These are phyloP conservation scores for Kodamaea fungicola DNA, from an alignment of 1,139 yeast genomes.

Conservation along the genomic window DNA sequence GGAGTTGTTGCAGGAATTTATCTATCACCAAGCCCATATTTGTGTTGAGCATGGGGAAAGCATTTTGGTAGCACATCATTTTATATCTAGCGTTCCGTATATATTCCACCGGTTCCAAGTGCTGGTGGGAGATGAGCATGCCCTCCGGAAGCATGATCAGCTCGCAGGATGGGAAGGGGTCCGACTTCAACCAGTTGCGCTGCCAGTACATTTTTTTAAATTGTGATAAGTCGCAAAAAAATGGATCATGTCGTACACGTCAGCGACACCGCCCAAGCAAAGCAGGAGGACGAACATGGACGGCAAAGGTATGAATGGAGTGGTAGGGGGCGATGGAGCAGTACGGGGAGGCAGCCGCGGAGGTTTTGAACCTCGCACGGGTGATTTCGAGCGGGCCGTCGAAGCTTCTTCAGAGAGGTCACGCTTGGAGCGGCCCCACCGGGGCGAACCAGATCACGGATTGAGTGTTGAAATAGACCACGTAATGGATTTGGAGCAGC, in stretches of 20 bases:
- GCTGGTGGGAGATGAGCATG: slow-evolving; percentile 29
- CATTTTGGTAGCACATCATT: slow-evolving; percentile 35
- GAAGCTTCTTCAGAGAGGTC: too few relatives aligned
- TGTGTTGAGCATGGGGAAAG: slow-evolving; percentile 43
- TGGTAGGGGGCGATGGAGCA: too few relatives aligned
- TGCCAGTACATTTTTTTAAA: slow-evolving; percentile 36
- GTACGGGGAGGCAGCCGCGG: too few relatives aligned
- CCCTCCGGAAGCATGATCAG: slow-evolving; percentile 32
- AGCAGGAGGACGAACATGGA: too few relatives aligned
- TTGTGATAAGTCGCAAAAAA: too few relatives aligned
- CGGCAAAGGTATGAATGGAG: too few relatives aligned
- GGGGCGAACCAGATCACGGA: neutral
- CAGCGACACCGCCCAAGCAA: too few relatives aligned
- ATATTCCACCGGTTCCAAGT: slow-evolving; percentile 18
- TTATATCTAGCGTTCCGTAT: slow-evolving; percentile 25
- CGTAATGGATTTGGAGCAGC: neutral
- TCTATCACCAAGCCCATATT: slow-evolving; percentile 33
- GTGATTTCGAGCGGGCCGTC: too few relatives aligned
- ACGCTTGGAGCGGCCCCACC: neutral
- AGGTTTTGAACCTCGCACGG: too few relatives aligned
- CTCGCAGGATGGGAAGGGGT: slow-evolving; percentile 31
- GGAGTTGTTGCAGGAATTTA: slow-evolving; percentile 29
- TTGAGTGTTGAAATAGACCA: neutral
- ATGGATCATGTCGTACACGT: too few relatives aligned
- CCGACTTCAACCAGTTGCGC: slow-evolving; percentile 21